Base-by-base conservation (phyloP, 768 basidiomycete species). In the Agrocybe chaxingu region DNA sequence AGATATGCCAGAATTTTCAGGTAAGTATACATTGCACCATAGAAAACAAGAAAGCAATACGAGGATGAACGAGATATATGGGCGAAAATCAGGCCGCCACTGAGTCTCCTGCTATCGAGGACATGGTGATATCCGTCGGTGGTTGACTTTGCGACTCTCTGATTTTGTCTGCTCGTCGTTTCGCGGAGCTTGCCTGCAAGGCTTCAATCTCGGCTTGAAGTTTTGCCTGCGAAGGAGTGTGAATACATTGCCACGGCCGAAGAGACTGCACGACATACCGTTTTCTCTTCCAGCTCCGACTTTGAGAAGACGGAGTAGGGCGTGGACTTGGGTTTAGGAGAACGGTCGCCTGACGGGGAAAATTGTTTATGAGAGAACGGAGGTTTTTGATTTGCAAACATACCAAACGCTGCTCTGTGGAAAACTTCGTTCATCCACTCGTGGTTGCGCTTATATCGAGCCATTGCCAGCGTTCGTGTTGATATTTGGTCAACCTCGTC, bases 401-500 rank as follows among this genome's bases (percentile, higher is more conserved):
- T 47, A 75, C 89, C 81, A 58, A 81, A 86, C 0, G 85, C 86
- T 18, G 89, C 89, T 56, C 80, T 77, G 55, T 74, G 75, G 65
- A 92, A 91, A 1, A 92, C 85, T 38, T 86, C 86, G 60, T 85
- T 85, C 89, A 92, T 92, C 52, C 86, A 72, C 39, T 90, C 89
- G 59, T 92, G 88, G 59, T 92, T 92, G 5, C 89, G 81, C 56
- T 76, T 79, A 61, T 90, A 92, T 33, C 89, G 76, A 12, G 82
- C 78, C 33, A 87, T 59, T 6, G 90, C 86, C 11, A 91, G 73
- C 2, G 87, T 80, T 38, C 86, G 78, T 1, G 86, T 81, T 0
- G 89, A 86, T 51, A 91, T 85, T 52, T 76, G 71, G 51, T 91
- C 89, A 18, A 75, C 67, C 53, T 89, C 87, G 57, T 88, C 84